Percentiles rank a stretch among this genome's conserved stretches.
phyloP scores from a whole-genome alignment of 2,329 filamentous ascomycete species.

The Fusarium sp. region DNA sequence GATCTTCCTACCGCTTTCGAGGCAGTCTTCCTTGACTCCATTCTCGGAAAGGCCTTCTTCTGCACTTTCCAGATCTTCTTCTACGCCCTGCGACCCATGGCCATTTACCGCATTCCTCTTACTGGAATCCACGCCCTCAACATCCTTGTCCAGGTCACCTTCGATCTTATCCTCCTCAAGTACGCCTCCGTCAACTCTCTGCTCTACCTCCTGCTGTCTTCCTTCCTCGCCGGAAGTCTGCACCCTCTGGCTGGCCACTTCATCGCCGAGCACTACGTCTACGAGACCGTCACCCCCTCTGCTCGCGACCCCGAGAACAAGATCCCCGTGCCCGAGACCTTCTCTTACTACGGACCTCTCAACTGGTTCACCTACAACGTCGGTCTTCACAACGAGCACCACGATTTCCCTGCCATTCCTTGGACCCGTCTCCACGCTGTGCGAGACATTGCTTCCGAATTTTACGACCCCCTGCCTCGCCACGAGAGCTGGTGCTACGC shows the following conservation, averaged over 20 bases:
- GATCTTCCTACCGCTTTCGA: conserved; percentile 94
- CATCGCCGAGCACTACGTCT: conserved; percentile 97
- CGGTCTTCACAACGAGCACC: conserved; percentile 97
- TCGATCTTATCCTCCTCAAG: conserved; percentile 78
- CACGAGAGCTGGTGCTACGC: conserved; percentile 94
- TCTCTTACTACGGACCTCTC: conserved; percentile 93
- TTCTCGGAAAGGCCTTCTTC: conserved; percentile 98
- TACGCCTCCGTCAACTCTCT: conserved; percentile 72
- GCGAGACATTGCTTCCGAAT: conserved; percentile 85
- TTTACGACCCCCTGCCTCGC: conserved; percentile 87
- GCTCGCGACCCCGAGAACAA: conserved; percentile 68
- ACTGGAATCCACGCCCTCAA: conserved; percentile 88
- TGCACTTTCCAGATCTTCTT: conserved; percentile 99
- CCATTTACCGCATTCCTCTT: conserved; percentile 89
- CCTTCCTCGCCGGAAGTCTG: conserved; percentile 91
- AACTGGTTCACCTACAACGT: conserved; percentile 98
- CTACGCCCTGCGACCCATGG: conserved; percentile 96
- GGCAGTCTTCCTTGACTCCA: conserved; percentile 91
- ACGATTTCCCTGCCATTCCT: conserved; percentile 96
- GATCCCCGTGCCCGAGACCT: conserved; percentile 87
- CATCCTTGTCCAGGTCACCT: conserved; percentile 78
- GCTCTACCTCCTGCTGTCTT: conserved; percentile 86
- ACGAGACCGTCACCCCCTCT: conserved; percentile 69
- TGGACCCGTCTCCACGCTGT: conserved; percentile 88
- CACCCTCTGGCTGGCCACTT: conserved; percentile 98